Percentiles rank a stretch among this genome's conserved stretches.
These are phyloP conservation scores for Cryphonectria radicalis DNA, from an alignment of 2,329 filamentous ascomycete genomes.

Conservation along the genomic window DNA sequence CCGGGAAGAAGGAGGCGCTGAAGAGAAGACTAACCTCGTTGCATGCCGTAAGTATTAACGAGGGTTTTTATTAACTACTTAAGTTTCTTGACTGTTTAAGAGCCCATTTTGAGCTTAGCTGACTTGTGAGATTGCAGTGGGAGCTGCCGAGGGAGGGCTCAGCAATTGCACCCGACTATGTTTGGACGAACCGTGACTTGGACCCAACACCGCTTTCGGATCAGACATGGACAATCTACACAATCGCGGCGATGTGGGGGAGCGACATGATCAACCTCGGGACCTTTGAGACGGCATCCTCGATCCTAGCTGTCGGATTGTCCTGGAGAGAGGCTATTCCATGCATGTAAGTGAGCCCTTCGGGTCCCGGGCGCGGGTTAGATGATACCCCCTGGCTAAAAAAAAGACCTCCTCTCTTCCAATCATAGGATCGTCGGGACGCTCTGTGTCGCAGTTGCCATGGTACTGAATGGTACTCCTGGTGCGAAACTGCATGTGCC, in stretches of 20 bases:
- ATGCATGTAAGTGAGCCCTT: slow-evolving; percentile 34
- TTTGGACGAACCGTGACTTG: slow-evolving; percentile 37
- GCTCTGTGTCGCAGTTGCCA: slow-evolving; percentile 59
- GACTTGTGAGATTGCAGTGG: slow-evolving; percentile 2
- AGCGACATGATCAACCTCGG: slow-evolving; percentile 42
- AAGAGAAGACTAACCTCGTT: slow-evolving; percentile 36
- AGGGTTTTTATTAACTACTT: background rate
- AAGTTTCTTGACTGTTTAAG: background rate
- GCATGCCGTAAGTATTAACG: slow-evolving; percentile 25
- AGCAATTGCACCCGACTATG: slow-evolving; percentile 20
- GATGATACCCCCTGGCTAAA: slow-evolving; percentile 18
- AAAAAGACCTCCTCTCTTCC: background rate
- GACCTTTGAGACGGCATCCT: slow-evolving; percentile 42
- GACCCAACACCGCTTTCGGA: slow-evolving; percentile 43
- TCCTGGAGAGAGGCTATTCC: slow-evolving; percentile 37
- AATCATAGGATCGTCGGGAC: slow-evolving; percentile 59
- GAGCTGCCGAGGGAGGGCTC: slow-evolving; percentile 21
- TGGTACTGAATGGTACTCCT: slow-evolving; percentile 54
- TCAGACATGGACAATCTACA: slow-evolving; percentile 44
- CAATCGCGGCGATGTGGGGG: slow-evolving; percentile 43
- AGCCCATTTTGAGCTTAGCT: background rate
- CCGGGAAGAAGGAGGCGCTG: slow-evolving; percentile 8
- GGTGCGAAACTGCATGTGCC: slow-evolving; percentile 51
- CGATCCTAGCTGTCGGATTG: slow-evolving; percentile 41
- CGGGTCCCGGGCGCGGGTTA: slow-evolving; percentile 38